Percentiles rank a stretch among this genome's conserved stretches.
Conservation (phyloP, 2,329 filamentous ascomycete genomes). For the Diaporthe eres region DNA sequence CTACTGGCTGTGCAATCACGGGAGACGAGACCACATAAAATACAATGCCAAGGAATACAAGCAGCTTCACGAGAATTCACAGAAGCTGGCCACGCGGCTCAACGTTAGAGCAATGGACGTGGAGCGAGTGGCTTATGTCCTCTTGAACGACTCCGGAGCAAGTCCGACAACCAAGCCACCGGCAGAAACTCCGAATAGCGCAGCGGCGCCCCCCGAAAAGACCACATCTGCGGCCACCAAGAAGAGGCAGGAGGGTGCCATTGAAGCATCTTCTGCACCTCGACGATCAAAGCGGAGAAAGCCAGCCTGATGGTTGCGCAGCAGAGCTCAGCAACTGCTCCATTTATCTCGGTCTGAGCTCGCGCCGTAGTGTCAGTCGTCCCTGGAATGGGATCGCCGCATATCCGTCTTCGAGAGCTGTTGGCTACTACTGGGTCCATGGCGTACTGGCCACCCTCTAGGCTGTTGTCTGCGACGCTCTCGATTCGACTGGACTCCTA, state of each 20-base stretch:
- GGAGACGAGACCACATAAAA: slow-evolving; percentile 68
- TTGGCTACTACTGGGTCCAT: neutral
- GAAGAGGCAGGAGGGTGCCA: slow-evolving; percentile 31
- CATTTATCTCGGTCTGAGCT: slow-evolving; percentile 2
- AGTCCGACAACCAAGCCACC: slow-evolving; percentile 1
- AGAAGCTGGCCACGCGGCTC: slow-evolving; percentile 62
- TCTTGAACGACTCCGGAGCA: slow-evolving; percentile 62
- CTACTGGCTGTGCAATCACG: slow-evolving; percentile 76
- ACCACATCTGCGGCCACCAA: slow-evolving; percentile 19
- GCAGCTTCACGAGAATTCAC: slow-evolving; percentile 62
- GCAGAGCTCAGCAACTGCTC: slow-evolving; percentile 15
- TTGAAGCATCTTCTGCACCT: slow-evolving; percentile 29
- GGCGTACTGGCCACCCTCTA: neutral
- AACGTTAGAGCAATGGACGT: slow-evolving; percentile 71
- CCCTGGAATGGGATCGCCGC: slow-evolving; percentile 6
- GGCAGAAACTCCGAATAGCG: slow-evolving; percentile 12
- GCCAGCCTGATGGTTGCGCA: slow-evolving; percentile 2
- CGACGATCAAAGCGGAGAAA: slow-evolving; percentile 38
- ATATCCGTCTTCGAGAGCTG: neutral
- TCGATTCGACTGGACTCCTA: neutral
- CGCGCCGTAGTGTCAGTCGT: neutral
- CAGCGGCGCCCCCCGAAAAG: slow-evolving; percentile 12
- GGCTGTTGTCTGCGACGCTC: slow-evolving; percentile 5
- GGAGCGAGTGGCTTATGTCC: slow-evolving; percentile 80
- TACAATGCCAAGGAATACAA: slow-evolving; percentile 80